Conservation (phyloP, 108 stramenopile species). For the Cyclostephanos tholiformis region DNA sequence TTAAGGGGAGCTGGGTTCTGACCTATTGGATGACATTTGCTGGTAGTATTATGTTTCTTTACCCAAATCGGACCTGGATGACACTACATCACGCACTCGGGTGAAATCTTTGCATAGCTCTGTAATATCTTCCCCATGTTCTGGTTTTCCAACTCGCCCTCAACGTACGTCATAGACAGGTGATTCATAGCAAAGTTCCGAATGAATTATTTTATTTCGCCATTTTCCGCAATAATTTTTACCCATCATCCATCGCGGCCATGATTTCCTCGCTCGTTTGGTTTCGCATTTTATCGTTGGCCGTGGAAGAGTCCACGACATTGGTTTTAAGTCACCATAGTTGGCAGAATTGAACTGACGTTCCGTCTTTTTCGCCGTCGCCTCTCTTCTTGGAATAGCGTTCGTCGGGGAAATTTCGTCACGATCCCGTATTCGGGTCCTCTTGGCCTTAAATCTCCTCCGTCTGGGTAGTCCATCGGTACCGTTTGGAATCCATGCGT, state of each 20-base stretch:
- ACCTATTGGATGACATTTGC: slow-evolving; percentile 40
- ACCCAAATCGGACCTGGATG: slow-evolving; percentile 47
- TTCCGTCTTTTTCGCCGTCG: slow-evolving; percentile 3
- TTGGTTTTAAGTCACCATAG: slow-evolving; percentile 24
- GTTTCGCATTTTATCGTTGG: slow-evolving; percentile 9
- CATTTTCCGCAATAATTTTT: slow-evolving; percentile 42
- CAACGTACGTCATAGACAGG: slow-evolving; percentile 57
- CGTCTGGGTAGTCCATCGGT: too few relatives aligned
- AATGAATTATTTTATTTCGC: slow-evolving; percentile 22
- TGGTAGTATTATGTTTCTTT: slow-evolving; percentile 28
- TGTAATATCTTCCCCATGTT: slow-evolving; percentile 45
- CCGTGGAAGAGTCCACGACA: slow-evolving; percentile 48
- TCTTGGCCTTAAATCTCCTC: too few relatives aligned
- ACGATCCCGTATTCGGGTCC: too few relatives aligned
- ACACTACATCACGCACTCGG: slow-evolving; percentile 41
- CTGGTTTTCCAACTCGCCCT: slow-evolving; percentile 48
- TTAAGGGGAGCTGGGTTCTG: slow-evolving; percentile 15
- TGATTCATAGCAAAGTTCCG: slow-evolving; percentile 56
- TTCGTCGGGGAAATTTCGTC: too few relatives aligned
- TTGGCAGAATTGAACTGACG: slow-evolving; percentile 13
- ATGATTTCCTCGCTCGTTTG: slow-evolving; percentile 44
- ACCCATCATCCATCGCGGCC: too few relatives aligned
- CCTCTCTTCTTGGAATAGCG: neutral
- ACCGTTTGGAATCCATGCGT: neutral
- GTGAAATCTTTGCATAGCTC: slow-evolving; percentile 46